Percentiles rank a stretch among this genome's conserved stretches.
phyloP scores from a whole-genome alignment of 768 basidiomycete species.

The Tricholoma hemisulphureum region DNA sequence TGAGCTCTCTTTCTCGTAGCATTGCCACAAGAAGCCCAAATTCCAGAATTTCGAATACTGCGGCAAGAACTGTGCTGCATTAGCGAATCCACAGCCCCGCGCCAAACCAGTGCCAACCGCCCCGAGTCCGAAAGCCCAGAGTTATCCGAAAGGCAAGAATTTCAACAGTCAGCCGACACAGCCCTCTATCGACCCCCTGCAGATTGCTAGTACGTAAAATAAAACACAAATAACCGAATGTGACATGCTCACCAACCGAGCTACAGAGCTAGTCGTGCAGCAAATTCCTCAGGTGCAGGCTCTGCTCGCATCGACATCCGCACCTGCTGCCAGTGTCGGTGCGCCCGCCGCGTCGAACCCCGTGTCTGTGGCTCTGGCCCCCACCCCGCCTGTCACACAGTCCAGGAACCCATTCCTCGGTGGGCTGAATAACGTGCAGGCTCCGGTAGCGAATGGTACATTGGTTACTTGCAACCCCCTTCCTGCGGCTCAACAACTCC shows the following conservation, averaged over 20 bases:
- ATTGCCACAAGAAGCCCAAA: conserved; percentile 61
- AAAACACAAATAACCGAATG: no score
- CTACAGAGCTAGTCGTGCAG: conserved; percentile 44
- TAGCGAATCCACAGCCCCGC: conserved; percentile 36
- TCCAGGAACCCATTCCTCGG: conserved; percentile 4
- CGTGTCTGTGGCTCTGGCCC: conserved; percentile 10
- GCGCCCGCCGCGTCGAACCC: no score
- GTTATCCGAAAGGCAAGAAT: conserved; percentile 12
- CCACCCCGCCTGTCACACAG: conserved; percentile 6
- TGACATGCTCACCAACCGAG: no score
- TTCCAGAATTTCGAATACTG: conserved; percentile 60
- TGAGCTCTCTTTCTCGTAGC: conserved; percentile 25
- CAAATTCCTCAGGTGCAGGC: conserved; percentile 48
- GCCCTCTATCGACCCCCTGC: conserved; percentile 36
- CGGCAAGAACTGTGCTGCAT: conserved; percentile 59
- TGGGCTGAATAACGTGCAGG: conserved; percentile 9
- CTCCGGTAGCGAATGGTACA: conserved; percentile 27
- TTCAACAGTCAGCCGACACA: conserved; percentile 16
- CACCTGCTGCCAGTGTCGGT: neutral
- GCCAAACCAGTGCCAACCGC: conserved; percentile 13
- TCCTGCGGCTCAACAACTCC: conserved; percentile 28
- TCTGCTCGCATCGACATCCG: conserved; percentile 24
- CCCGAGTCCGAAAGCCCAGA: conserved; percentile 14
- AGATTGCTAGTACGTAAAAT: conserved; percentile 38
- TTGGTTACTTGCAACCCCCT: conserved; percentile 23